Conservation (phyloP, 1,139 yeast genomes). For the Candida pseudoviswanathii region DNA sequence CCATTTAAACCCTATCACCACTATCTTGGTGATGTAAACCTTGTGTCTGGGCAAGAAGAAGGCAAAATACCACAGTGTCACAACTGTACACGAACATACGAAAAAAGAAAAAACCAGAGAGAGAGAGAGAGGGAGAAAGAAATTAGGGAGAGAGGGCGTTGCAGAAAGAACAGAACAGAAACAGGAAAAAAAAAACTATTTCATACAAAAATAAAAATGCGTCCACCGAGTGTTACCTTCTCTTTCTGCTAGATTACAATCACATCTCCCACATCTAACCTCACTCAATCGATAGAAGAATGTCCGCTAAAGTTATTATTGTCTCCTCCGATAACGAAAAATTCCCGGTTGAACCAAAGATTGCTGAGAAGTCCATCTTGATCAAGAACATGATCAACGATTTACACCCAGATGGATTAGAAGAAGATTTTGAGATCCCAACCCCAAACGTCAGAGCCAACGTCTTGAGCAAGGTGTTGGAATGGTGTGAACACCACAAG, state of each 20-base stretch:
- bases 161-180: neutral
- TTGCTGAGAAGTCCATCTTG: conserved; percentile 86
- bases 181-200: neutral
- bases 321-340: conserved; percentile 75
- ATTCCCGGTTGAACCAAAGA: conserved; percentile 75
- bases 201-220: neutral
- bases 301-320: conserved; percentile 53
- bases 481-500: conserved; percentile 97
- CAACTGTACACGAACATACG: neutral
- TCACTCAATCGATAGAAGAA: neutral
- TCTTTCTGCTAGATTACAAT: neutral
- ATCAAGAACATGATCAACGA: conserved; percentile 91
- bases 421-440: conserved; percentile 80
- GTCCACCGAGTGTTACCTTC: neutral
- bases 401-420: conserved; percentile 61
- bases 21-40: no score
- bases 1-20: no score
- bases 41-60: no score
- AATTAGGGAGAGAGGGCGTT: neutral
- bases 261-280: no score
- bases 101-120: neutral
- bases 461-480: conserved; percentile 87
- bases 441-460: conserved; percentile 87
- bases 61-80: neutral
- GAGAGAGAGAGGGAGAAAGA: neutral